A percentile compares a stretch with the other conserved stretches of the same genome.
Evolutionary conservation across 164 flowering plant genomes (phyloP).

Genomic region (Warburgia ugandensis): DNA sequence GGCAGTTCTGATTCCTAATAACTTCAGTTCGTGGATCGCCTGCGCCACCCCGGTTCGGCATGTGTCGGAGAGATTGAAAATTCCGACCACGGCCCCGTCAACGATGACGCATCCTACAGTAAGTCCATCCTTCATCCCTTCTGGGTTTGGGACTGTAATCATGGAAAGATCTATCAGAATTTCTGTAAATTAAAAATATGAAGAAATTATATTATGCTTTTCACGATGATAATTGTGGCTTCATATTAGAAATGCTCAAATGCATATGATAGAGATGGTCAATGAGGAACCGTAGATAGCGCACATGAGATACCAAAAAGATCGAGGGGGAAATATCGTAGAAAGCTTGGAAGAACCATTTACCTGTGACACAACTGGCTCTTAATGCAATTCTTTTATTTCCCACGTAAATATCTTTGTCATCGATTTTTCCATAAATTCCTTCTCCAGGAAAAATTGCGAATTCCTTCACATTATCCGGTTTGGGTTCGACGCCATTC

Average conservation of each 20-base stretch:
- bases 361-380: conserved; percentile 40
- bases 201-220: too few relatives aligned
- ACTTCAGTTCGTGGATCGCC: conserved; percentile 57
- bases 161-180: too few relatives aligned
- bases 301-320: too few relatives aligned
- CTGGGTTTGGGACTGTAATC: conserved; percentile 40
- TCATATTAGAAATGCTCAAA: too few relatives aligned
- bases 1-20: conserved; percentile 57
- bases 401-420: conserved; percentile 54
- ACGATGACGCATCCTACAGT: conserved; percentile 54
- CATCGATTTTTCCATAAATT: conserved; percentile 65
- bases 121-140: conserved; percentile 33
- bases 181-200: too few relatives aligned
- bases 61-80: conserved; percentile 60
- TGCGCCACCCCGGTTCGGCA: conserved; percentile 68
- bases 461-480: conserved; percentile 65
- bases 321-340: too few relatives aligned
- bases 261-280: too few relatives aligned
- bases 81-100: conserved; percentile 33
- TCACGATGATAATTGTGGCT: too few relatives aligned
- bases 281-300: too few relatives aligned
- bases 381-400: conserved; percentile 54
- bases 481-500: conserved; percentile 44
- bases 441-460: conserved; percentile 92
- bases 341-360: too few relatives aligned